Percentiles rank a stretch among this genome's conserved stretches.
These are phyloP conservation scores for Flueggea neowawraea DNA, from an alignment of 441 rosid genomes.

Conservation along the genomic window DNA sequence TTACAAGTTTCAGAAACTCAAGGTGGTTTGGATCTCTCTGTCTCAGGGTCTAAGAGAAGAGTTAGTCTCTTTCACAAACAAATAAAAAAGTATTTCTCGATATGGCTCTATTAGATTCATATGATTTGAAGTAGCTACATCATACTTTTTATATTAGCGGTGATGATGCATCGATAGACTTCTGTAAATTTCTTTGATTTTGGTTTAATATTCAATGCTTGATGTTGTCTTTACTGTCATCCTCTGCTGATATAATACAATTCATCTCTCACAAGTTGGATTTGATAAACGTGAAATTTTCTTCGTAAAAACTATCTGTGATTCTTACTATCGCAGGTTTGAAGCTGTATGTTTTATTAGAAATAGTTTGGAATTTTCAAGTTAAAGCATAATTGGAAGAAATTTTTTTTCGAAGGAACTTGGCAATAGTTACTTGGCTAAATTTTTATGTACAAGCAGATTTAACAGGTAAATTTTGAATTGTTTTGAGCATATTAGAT, in stretches of 20 bases:
- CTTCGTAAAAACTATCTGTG: slow-evolving; percentile 56
- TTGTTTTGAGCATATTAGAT: too few relatives aligned
- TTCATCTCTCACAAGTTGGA: slow-evolving; percentile 68
- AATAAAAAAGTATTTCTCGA: not conserved
- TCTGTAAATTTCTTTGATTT: not conserved
- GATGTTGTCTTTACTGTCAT: slow-evolving; percentile 43
- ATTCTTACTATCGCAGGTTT: not conserved
- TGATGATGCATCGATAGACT: not conserved
- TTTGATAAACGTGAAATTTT: slow-evolving; percentile 37
- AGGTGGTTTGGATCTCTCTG: slow-evolving; percentile 67
- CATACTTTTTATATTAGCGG: not conserved
- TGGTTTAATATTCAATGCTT: not conserved
- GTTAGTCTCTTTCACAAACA: slow-evolving; percentile 33
- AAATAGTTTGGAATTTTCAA: too few relatives aligned
- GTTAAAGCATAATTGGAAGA: too few relatives aligned
- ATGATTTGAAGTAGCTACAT: slow-evolving; percentile 1
- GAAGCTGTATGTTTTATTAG: too few relatives aligned
- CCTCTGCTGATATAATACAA: slow-evolving; percentile 55
- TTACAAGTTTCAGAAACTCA: slow-evolving; percentile 70
- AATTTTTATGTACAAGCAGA: too few relatives aligned
- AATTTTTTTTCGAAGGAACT: too few relatives aligned
- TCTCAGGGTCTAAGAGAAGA: slow-evolving; percentile 72
- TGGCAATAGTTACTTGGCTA: too few relatives aligned
- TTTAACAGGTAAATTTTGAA: too few relatives aligned
- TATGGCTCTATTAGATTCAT: not conserved